Evolutionary conservation across 73 alveolate genomes (phyloP), one percentile per base, ranked within the genome.

Genomic region (Paramecium bursaria): DNA sequence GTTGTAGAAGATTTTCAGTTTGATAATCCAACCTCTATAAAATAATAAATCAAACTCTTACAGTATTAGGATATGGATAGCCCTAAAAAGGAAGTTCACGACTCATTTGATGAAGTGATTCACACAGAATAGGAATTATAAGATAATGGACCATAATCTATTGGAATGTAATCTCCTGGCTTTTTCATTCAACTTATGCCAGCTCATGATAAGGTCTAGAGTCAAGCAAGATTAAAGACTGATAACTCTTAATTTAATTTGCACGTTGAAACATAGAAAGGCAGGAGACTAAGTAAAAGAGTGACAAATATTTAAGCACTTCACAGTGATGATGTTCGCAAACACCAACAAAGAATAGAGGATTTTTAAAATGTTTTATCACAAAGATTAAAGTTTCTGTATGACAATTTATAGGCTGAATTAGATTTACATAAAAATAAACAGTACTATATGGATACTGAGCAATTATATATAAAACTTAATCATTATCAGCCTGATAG

Each of bases 201-300:
- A n/a, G n/a, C n/a, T n/a, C n/a, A n/a, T n/a, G n/a, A n/a, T n/a
- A n/a, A n/a, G n/a, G n/a, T n/a, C n/a, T n/a, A n/a, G n/a, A n/a
- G n/a, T n/a, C n/a, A n/a, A n/a, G n/a, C n/a, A n/a, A n/a, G n/a
- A n/a, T n/a, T n/a, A n/a, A n/a, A n/a, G n/a, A n/a, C n/a, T n/a
- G n/a, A n/a, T n/a, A n/a, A n/a, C n/a, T n/a, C n/a, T n/a, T n/a
- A n/a, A n/a, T n/a, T n/a, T n/a, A n/a, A n/a, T n/a, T n/a, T n/a
- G n/a, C n/a, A n/a, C n/a, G n/a, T n/a, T n/a, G n/a, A n/a, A n/a
- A n/a, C n/a, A n/a, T n/a, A n/a, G n/a, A n/a, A n/a, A n/a, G n/a
- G 76, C 39, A 57, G 27, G n/a, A 57, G 76, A n/a, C 47, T 50
- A 57, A 57, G 51, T 0, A 57, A 23, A 17, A 57, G 51, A 3